These are phyloP conservation scores for Auxenochlorella pyrenoidosa DNA, from an alignment of 139 green algal genomes.

Conservation along the genomic window DNA sequence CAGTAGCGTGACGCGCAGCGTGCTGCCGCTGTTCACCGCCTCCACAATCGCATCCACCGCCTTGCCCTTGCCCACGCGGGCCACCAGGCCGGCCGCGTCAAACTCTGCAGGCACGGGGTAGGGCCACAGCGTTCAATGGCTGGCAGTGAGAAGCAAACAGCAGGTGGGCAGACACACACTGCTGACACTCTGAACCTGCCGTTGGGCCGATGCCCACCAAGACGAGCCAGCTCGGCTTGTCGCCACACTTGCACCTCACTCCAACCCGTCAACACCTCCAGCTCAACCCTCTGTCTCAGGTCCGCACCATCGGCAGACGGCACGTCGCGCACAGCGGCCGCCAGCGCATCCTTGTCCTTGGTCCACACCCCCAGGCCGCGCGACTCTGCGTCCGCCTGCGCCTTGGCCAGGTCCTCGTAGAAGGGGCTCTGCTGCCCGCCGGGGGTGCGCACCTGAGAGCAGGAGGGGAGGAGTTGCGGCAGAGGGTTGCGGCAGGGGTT, in stretches of 20 bases:
- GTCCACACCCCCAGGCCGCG: conserved; percentile 81
- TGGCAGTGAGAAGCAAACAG: background rate
- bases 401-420: conserved; percentile 82
- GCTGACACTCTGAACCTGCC: background rate
- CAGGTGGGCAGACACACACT: background rate
- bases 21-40: conserved; percentile 79
- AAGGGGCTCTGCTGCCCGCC: conserved; percentile 80
- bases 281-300: background rate
- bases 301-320: conserved; percentile 16
- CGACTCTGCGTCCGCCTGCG: conserved; percentile 76
- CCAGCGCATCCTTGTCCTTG: conserved; percentile 70
- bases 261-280: background rate
- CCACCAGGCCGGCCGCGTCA: conserved; percentile 68
- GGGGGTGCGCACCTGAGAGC: conserved; percentile 60
- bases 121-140: background rate
- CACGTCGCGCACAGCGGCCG: conserved; percentile 50
- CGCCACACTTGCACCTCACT: background rate
- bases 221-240: too few relatives aligned
- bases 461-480: background rate
- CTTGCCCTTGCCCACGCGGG: conserved; percentile 80
- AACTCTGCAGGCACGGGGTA: conserved; percentile 36
- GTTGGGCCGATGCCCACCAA: background rate
- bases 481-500: background rate
- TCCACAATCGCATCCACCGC: conserved; percentile 87
- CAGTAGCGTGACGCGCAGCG: conserved; percentile 82